phyloP scores from a whole-genome alignment of 306 rosid species.

The Dalbergia oliveri region DNA sequence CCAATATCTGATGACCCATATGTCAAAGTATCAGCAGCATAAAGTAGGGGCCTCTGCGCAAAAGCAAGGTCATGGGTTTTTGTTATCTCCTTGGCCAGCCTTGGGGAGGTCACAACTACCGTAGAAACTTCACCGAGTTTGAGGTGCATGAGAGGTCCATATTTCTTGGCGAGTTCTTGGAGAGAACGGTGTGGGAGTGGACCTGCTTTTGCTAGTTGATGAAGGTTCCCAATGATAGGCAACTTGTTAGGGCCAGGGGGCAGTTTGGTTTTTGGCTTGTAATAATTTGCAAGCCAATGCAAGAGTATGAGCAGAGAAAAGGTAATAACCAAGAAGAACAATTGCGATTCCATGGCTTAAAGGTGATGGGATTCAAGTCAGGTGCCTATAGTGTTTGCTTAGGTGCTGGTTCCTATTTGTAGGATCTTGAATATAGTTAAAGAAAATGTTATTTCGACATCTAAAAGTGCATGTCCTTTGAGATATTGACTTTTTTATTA shows the following conservation, averaged over 20 bases:
- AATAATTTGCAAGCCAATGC: neutral
- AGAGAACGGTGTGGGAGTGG: slow-evolving; percentile 21
- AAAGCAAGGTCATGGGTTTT: slow-evolving; percentile 15
- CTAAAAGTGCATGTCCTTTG: no score
- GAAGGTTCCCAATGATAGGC: slow-evolving; percentile 32
- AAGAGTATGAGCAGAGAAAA: neutral
- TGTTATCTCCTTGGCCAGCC: slow-evolving; percentile 17
- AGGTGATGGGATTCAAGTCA: neutral
- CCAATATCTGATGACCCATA: neutral
- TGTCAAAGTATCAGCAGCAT: neutral
- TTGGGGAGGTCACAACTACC: slow-evolving; percentile 17
- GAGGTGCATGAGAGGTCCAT: slow-evolving; percentile 8
- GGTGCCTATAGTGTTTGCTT: neutral
- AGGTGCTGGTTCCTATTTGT: neutral
- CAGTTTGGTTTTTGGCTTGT: slow-evolving; percentile 9
- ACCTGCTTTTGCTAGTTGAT: slow-evolving; percentile 13
- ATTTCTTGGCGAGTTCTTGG: neutral
- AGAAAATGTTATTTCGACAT: no score
- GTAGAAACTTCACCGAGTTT: slow-evolving; percentile 9
- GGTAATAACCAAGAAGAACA: neutral
- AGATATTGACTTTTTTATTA: no score
- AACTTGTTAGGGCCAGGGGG: slow-evolving; percentile 35
- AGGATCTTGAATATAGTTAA: no score
- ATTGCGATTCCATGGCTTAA: slow-evolving; percentile 1
- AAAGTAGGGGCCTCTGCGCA: neutral